Base-by-base conservation (phyloP, 148 eudicot species). In the Chenopodium quinoa region DNA sequence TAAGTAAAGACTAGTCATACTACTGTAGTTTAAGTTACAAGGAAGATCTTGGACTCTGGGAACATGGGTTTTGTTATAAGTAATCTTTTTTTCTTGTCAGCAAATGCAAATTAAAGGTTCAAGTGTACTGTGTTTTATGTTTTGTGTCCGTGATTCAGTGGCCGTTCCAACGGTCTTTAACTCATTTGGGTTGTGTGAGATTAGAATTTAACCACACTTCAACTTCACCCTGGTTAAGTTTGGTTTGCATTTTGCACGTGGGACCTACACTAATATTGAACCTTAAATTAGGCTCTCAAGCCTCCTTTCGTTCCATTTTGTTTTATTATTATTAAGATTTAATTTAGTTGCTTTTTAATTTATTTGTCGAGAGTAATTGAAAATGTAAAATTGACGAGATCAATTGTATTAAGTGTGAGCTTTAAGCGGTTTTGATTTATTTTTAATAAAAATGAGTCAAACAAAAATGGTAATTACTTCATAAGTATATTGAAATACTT, bases 131-230 rank as follows among this genome's bases (percentile, higher is more conserved):
- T 60, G 6, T 27, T 63, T 65, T 44, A 64, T 62, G 78, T 71
- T 73, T 37, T 25, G 66, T 82, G 84, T 77, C 67, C 23, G 40
- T 73, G 64, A 27, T 19, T 65, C 76, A 83, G 67, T 79, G 83
- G 78, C 80, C 34, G 37, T 47, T 66, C 82, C 74, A 86, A 87
- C 89, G 89, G 87, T 87, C 87, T 76, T 82, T 56, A 87, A 87
- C 89, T 80, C 86, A 63, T 54, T 23, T 82, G 83, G 78, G 75
- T 68, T 72, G 66, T 75, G 40, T 12, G 11, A 23, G 54, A 9
- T 81, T 78, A 56, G 10, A 44, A 37, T 32, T 31, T 81, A 34
- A 77, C 82, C 80, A 76, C 29, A 9, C 63, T 25, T 4, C 10
- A 54, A 32, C 44, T 31, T 29, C 48, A 78, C 48, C 31, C 10